phyloP scores from a whole-genome alignment of 2,329 filamentous ascomycete genomes.

The Tolypocladium ophioglossoides region DNA sequence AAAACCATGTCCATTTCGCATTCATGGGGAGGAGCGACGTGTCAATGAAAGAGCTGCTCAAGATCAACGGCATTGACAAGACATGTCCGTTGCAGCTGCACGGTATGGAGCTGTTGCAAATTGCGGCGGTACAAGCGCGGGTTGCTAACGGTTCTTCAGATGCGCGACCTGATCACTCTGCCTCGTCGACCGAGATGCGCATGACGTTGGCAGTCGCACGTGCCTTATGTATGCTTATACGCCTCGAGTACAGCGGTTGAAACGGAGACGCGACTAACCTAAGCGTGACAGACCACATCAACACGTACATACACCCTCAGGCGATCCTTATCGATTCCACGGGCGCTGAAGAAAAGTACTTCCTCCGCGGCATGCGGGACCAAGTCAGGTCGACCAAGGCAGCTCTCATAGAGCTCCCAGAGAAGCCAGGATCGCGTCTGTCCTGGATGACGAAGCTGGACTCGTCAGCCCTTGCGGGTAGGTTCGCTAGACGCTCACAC shows the following conservation, averaged over 20 bases:
- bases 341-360: constrained; percentile 55
- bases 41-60: constrained; percentile 54
- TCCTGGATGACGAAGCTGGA: constrained; percentile 74
- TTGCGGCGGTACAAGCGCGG: not conserved
- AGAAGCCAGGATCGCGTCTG: constrained; percentile 48
- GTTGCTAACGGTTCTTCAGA: constrained; percentile 34
- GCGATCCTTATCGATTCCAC: constrained; percentile 63
- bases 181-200: constrained; percentile 58
- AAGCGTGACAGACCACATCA: constrained; percentile 43
- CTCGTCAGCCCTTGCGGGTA: constrained; percentile 56
- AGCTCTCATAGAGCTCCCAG: constrained; percentile 68
- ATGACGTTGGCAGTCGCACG: constrained; percentile 54
- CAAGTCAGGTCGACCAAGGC: constrained; percentile 40
- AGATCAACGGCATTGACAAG: constrained; percentile 69
- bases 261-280: not conserved
- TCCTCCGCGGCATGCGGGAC: constrained; percentile 48
- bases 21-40: constrained; percentile 67
- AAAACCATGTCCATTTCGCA: constrained; percentile 72
- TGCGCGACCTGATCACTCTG: constrained; percentile 64
- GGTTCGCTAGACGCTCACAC: constrained; percentile 8
- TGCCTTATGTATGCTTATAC: constrained; percentile 46
- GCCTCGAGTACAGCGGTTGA: not conserved
- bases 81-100: constrained; percentile 56
- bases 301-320: constrained; percentile 66
- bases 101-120: constrained; percentile 23